These are phyloP conservation scores for Fusarium avenaceum DNA, from an alignment of 2,329 filamentous ascomycete genomes.

Conservation along the genomic window DNA sequence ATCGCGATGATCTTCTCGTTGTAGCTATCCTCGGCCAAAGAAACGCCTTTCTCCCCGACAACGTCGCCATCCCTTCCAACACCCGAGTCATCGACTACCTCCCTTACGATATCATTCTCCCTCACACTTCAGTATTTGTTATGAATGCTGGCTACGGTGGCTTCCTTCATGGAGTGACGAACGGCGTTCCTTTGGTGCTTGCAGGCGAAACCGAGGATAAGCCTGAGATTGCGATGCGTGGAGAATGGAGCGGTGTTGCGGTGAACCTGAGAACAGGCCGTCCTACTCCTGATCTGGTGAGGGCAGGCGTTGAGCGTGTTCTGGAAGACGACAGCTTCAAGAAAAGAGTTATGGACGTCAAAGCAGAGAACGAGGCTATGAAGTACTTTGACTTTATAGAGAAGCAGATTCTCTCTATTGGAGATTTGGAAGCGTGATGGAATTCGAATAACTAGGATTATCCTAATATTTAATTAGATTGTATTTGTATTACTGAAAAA, in stretches of 20 bases:
- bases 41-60: conserved; percentile 42
- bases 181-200: conserved; percentile 63
- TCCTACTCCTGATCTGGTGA: conserved; percentile 50
- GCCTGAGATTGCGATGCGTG: conserved; percentile 57
- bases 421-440: conserved; percentile 7
- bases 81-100: conserved; percentile 62
- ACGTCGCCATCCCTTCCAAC: conserved; percentile 56
- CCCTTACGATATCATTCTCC: conserved; percentile 62
- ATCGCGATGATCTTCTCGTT: conserved; percentile 56
- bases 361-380: conserved; percentile 53
- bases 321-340: conserved; percentile 51
- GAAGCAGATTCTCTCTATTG: conserved; percentile 38
- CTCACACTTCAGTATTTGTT: conserved; percentile 60
- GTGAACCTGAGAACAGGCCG: conserved; percentile 58
- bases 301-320: conserved; percentile 51
- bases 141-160: conserved; percentile 65
- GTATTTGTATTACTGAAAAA: background rate
- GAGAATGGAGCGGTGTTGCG: conserved; percentile 60
- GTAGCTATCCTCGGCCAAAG: conserved; percentile 51
- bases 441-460: background rate
- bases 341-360: conserved; percentile 50
- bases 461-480: too few relatives aligned
- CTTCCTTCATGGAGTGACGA: conserved; percentile 59
- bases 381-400: conserved; percentile 43
- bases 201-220: conserved; percentile 60